Conservation (phyloP, 306 rosid genomes). For the Mimosa pudica region DNA sequence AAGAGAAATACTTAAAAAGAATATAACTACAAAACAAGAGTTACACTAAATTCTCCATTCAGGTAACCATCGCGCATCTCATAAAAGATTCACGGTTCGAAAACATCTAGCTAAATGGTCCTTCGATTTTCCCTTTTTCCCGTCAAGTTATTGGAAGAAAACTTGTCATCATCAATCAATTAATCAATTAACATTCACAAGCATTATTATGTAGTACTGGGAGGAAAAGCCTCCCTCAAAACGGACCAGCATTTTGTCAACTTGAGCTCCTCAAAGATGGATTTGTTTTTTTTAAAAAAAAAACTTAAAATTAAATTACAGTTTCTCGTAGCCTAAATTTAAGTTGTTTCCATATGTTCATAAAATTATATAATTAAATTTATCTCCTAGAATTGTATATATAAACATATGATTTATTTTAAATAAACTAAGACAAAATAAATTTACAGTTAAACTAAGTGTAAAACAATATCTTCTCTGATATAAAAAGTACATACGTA, state of each 20-base stretch:
- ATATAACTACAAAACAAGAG: neutral
- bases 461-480: too few species aligned
- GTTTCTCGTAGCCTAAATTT: neutral
- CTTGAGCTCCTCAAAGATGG: neutral
- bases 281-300: too few species aligned
- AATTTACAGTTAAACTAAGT: too few species aligned
- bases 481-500: too few species aligned
- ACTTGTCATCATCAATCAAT: neutral
- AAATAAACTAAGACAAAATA: too few species aligned
- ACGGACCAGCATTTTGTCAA: neutral
- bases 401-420: too few species aligned
- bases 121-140: neutral
- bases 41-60: neutral
- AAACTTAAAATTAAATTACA: too few species aligned
- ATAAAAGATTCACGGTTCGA: neutral
- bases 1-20: neutral
- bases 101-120: neutral
- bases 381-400: too few species aligned
- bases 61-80: neutral
- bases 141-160: neutral
- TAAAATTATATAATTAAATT: too few species aligned
- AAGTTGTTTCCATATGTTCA: neutral
- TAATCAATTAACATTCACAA: neutral
- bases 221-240: neutral
- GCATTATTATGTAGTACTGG: neutral